Evolutionary conservation across 805 yeast genomes (phyloP), one percentile per base, ranked within the genome.

Genomic region (Metschnikowia kofuensis): DNA sequence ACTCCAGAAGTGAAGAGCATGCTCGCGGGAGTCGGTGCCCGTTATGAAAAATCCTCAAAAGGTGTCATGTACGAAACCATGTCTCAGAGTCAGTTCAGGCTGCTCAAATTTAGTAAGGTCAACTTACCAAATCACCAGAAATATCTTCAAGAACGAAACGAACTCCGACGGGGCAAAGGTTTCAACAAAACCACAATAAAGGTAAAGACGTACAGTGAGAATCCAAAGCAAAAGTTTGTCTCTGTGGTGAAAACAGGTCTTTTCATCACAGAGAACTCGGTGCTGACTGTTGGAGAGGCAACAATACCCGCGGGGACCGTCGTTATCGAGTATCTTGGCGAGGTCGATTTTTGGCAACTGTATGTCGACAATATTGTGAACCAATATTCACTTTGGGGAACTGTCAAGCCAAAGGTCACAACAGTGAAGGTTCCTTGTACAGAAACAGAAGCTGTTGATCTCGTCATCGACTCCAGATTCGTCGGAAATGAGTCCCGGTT

Each of bases 381-480:
- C 65, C 96, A 90, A 62, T 92, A 89, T 66, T 66, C 82, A 55
- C 62, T 78, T 14, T 82, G 83, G 84, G 97, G 85, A 7, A 84
- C 85, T 49, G 84, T 82, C 6, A 74, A 72, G 58, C 77, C 76
- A 1, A 63, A 59, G 45, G 76, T 71, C 6, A 59, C 67, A 30
- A 67, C 63, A 46, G 53, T 67, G 0, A 49, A 35, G 21, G 42
- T 59, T 7, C 41, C 50, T 2, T 37, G 44, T 34, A 32, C 40
- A 12, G 38, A 45, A 10, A 49, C 58, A 16, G 76, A 77, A 46
- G n/a, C 10, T 5, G 31, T 32, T 2, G 45, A 41, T 16, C 57
- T 90, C n/a, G 84, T 78, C 4, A 69, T 91, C 14, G 97, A 91
- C 65, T 79, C 90, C n/a, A 76, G 97, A 50, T 78, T 83, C 38